Evolutionary conservation across 768 basidiomycete genomes (phyloP).

Genomic region (Auricularia cornea): DNA sequence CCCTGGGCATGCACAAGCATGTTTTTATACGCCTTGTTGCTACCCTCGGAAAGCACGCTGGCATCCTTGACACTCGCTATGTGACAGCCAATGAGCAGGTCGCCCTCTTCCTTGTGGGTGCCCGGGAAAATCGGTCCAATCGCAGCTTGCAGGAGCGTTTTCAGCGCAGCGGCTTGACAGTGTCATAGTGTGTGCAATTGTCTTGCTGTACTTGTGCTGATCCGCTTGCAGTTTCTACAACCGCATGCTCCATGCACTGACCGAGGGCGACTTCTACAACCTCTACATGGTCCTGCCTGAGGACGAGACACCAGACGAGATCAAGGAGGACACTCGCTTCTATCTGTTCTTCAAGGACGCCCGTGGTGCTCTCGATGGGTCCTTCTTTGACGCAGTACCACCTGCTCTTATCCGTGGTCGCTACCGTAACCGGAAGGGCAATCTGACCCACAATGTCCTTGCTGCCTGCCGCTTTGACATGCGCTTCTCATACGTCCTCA

Average conservation of each 20-base stretch:
- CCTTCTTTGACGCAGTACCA: conserved; percentile 18
- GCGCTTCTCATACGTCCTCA: conserved; percentile 20
- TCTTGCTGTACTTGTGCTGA: neutral
- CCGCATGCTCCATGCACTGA: conserved; percentile 14
- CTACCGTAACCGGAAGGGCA: conserved; percentile 19
- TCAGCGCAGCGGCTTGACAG: conserved; percentile 30
- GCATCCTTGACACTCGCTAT: conserved; percentile 15
- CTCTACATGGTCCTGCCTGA: conserved; percentile 13
- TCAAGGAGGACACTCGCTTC: conserved; percentile 15
- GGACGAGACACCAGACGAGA: conserved; percentile 12
- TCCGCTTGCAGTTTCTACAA: conserved; percentile 9
- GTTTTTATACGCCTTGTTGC: conserved; percentile 22
- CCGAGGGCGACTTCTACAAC: conserved; percentile 19
- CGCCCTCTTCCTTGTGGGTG: conserved; percentile 26
- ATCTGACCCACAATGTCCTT: conserved; percentile 23
- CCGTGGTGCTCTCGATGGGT: conserved; percentile 17
- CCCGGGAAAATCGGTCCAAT: conserved; percentile 19
- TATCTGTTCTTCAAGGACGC: conserved; percentile 22
- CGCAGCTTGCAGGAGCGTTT: conserved; percentile 27
- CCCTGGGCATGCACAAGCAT: conserved; percentile 21
- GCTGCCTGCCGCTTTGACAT: conserved; percentile 18
- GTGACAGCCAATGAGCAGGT: conserved; percentile 28
- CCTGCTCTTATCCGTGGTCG: conserved; percentile 10
- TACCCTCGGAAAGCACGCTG: conserved; percentile 13
- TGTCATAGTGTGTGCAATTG: conserved; percentile 23